Conservation (phyloP, 495 filamentous ascomycete genomes). For the Trypethelium eluteriae region DNA sequence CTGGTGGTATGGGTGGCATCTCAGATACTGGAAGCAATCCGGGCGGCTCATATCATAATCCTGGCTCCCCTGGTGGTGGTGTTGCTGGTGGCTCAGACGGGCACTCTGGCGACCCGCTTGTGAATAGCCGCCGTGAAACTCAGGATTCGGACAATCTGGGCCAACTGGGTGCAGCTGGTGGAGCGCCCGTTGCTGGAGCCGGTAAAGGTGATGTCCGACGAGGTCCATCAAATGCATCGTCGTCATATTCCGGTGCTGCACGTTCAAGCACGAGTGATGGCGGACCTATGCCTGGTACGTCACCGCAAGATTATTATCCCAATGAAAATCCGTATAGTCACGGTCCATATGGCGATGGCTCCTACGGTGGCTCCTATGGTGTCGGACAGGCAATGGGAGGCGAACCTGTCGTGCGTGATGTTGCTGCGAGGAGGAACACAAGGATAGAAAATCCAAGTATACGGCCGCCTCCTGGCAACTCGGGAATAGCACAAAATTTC, state of each 20-base stretch:
- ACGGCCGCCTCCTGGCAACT: constrained; percentile 80
- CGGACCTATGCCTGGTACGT: constrained; percentile 4
- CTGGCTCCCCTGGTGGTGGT: constrained; percentile 57
- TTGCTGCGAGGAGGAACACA: constrained; percentile 82
- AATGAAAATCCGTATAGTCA: constrained; percentile 48
- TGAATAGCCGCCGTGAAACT: constrained; percentile 53
- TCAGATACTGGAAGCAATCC: constrained; percentile 57
- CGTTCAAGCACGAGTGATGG: constrained; percentile 47
- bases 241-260: constrained; percentile 78
- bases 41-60: constrained; percentile 46
- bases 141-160: constrained; percentile 46
- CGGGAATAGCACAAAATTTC: constrained; percentile 98
- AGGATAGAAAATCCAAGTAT: constrained; percentile 83
- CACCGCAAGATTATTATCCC: constrained; percentile 46
- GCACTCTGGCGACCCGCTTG: constrained; percentile 60
- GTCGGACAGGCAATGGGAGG: constrained; percentile 40
- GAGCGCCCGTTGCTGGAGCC: constrained; percentile 54
- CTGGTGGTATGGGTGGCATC: constrained; percentile 62
- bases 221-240: constrained; percentile 92
- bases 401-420: constrained; percentile 86
- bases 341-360: constrained; percentile 49
- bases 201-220: constrained; percentile 69
- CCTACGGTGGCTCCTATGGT: constrained; percentile 48
- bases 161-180: constrained; percentile 69
- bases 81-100: constrained; percentile 58